Percentiles rank a stretch among this genome's conserved stretches.
Conservation (phyloP, 202 grass and related monocot species). For the Eragrostis tef region DNA sequence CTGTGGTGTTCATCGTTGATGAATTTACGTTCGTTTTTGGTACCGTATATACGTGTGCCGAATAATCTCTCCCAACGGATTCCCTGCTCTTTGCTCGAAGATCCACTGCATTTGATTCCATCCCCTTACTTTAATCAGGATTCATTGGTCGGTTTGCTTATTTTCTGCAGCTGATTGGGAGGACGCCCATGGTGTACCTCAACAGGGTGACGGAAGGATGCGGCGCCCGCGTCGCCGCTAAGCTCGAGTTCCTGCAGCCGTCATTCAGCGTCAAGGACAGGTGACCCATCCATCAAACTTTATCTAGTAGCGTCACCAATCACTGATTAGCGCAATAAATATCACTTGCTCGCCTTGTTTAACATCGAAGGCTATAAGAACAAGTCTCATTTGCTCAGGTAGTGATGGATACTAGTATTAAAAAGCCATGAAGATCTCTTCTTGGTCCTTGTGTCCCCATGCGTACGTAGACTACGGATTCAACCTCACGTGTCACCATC, state of each 20-base stretch:
- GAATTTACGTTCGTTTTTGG: too few relatives aligned
- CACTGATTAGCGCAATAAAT: not conserved
- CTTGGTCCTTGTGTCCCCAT: not conserved
- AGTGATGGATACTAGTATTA: too few relatives aligned
- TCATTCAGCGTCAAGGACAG: slow-evolving; percentile 97
- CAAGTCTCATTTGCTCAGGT: too few relatives aligned
- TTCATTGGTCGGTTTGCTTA: not conserved
- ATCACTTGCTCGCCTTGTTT: not conserved
- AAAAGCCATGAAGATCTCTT: not conserved
- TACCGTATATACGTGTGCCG: too few relatives aligned
- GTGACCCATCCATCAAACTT: slow-evolving; percentile 26
- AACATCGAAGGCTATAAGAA: too few relatives aligned
- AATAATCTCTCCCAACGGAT: too few relatives aligned
- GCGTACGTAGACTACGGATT: not conserved
- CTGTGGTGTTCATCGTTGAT: too few relatives aligned
- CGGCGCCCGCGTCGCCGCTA: slow-evolving; percentile 72
- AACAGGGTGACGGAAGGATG: slow-evolving; percentile 92
- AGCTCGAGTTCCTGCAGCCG: slow-evolving; percentile 89
- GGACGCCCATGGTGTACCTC: slow-evolving; percentile 86
- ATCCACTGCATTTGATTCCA: not conserved
- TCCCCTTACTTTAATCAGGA: not conserved
- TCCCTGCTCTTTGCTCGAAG: not conserved
- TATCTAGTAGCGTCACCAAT: not conserved
- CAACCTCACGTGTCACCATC: not conserved
- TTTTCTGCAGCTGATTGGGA: slow-evolving; percentile 68